phyloP scores from a whole-genome alignment of 805 yeast genomes.

The Metschnikowia corniflorae region DNA sequence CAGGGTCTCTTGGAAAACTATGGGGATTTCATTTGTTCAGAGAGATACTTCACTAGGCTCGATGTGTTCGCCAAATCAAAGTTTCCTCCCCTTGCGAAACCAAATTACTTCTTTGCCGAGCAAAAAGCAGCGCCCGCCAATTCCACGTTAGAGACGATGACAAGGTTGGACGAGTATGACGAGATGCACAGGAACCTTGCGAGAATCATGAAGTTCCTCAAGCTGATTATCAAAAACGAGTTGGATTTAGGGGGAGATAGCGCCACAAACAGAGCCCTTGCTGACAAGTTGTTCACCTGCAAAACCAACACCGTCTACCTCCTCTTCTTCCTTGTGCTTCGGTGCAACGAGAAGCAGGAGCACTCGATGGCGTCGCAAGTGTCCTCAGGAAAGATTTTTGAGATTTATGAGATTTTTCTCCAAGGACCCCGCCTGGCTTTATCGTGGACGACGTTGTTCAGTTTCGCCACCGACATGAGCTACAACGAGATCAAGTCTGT shows the following conservation, averaged over 20 bases:
- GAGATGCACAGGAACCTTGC: slow-evolving; percentile 12
- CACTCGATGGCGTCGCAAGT: slow-evolving; percentile 2
- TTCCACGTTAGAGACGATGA: slow-evolving; percentile 6
- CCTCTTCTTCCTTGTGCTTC: slow-evolving; percentile 10
- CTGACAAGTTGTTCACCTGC: slow-evolving; percentile 10
- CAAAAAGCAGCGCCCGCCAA: slow-evolving; percentile 5
- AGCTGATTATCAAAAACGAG: slow-evolving; percentile 3
- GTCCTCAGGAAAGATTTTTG: neutral
- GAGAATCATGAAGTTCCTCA: slow-evolving; percentile 7
- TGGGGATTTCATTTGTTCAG: slow-evolving; percentile 3
- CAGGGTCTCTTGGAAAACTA: slow-evolving; percentile 1
- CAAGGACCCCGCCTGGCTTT: slow-evolving; percentile 9
- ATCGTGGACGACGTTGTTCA: slow-evolving; percentile 29
- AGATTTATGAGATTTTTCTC: slow-evolving; percentile 1
- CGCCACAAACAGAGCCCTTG: slow-evolving; percentile 2
- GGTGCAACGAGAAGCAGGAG: slow-evolving; percentile 5
- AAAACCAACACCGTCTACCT: slow-evolving; percentile 11
- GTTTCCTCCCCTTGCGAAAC: slow-evolving; percentile 32
- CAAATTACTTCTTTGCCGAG: slow-evolving; percentile 19
- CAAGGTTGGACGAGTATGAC: slow-evolving; percentile 9
- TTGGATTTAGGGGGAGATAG: slow-evolving; percentile 1
- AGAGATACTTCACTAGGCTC: neutral
- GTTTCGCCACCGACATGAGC: slow-evolving; percentile 30
- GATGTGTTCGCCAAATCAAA: slow-evolving; percentile 1
- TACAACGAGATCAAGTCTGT: slow-evolving; percentile 24